Conservation (phyloP, 345 rosid species). For the Excoecaria cochinchinensis region DNA sequence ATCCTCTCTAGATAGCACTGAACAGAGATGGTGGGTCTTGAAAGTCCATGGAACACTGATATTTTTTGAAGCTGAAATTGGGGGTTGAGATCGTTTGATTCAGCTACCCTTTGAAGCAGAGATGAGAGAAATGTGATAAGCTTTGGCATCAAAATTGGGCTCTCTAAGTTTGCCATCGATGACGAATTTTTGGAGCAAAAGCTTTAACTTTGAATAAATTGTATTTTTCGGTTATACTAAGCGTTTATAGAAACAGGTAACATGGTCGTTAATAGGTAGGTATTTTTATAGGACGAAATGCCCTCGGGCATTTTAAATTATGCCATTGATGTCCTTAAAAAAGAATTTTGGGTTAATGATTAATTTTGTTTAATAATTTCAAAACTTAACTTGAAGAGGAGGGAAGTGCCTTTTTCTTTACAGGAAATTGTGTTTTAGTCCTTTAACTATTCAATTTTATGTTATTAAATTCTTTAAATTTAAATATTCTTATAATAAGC, state of each 20-base stretch:
- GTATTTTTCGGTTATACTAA: background rate
- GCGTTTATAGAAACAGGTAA: slow-evolving; percentile 18
- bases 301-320: slow-evolving; percentile 20
- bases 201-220: background rate
- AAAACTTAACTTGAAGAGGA: slow-evolving; percentile 19
- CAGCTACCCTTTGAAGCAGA: slow-evolving; percentile 62
- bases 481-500: too few species aligned
- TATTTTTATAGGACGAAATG: slow-evolving; percentile 9
- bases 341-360: slow-evolving; percentile 10
- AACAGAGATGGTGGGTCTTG: slow-evolving; percentile 73
- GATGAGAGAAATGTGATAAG: slow-evolving; percentile 72
- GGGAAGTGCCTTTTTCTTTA: slow-evolving; percentile 19
- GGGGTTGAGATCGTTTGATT: slow-evolving; percentile 54
- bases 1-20: slow-evolving; percentile 76
- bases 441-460: too few species aligned
- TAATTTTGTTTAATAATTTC: too few species aligned
- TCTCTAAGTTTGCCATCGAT: slow-evolving; percentile 68
- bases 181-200: background rate
- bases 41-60: slow-evolving; percentile 74
- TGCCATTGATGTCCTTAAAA: slow-evolving; percentile 20
- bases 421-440: background rate
- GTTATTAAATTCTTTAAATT: too few species aligned
- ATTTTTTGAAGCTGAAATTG: slow-evolving; percentile 46
- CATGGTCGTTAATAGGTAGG: slow-evolving; percentile 43
- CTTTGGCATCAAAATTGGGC: slow-evolving; percentile 56